Evolutionary conservation across 345 rosid genomes (phyloP).

Genomic region (Draba incana): DNA sequence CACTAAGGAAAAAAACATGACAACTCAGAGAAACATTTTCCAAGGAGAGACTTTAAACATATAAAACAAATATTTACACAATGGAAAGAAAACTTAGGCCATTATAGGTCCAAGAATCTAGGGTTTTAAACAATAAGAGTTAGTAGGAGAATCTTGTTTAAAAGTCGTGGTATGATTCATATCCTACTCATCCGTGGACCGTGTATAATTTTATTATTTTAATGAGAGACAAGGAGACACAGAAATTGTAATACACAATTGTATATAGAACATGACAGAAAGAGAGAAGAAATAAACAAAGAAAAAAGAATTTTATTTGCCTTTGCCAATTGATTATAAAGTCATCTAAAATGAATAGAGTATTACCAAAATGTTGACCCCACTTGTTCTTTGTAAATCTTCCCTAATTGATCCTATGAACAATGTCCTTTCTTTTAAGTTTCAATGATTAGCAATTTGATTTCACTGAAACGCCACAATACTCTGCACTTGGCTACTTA

Average conservation of each 20-base stretch:
- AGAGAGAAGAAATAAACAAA: conserved; percentile 3
- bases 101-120: conserved; percentile 41
- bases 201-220: conserved; percentile 21
- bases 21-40: conserved; percentile 33
- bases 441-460: conserved; percentile 36
- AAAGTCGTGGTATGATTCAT: conserved; percentile 39
- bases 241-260: conserved; percentile 23
- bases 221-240: conserved; percentile 40
- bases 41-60: conserved; percentile 23
- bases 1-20: conserved; percentile 23
- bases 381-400: conserved; percentile 42
- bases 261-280: conserved; percentile 30
- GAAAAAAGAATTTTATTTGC: neutral
- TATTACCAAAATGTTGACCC: conserved; percentile 38
- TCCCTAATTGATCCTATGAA: conserved; percentile 31
- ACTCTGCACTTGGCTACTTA: conserved; percentile 41
- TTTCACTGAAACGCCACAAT: conserved; percentile 36
- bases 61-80: conserved; percentile 1
- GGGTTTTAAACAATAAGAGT: conserved; percentile 28
- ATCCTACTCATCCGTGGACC: conserved; percentile 33
- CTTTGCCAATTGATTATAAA: conserved; percentile 27
- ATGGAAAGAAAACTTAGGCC: neutral
- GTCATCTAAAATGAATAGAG: conserved; percentile 27
- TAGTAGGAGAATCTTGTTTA: conserved; percentile 36
- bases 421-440: conserved; percentile 21